Evolutionary conservation across 164 flowering plant genomes (phyloP), one percentile per base, ranked within the genome.

Genomic region (Aristolochia contorta): DNA sequence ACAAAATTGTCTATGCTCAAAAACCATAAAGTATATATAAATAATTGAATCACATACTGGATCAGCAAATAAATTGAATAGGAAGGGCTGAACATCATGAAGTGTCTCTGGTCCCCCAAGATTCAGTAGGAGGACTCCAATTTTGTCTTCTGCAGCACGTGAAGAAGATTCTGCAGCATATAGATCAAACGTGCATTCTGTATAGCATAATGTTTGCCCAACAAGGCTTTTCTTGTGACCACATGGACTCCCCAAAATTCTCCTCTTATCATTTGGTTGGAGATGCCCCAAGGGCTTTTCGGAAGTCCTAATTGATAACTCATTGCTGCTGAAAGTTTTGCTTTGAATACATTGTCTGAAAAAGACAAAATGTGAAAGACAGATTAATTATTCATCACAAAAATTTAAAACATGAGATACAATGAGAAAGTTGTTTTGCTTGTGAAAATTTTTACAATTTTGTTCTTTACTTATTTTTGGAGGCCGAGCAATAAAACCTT

Each of bases 21-120:
- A 37, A 19, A 18, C 2, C 20, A 14, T 20, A 22, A 20, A 56
- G 12, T 6, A 58, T 24, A 54, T 7, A 54, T 6, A 54, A 12
- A 54, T 19, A 54, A 54, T 19, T 16, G 45, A 30, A 6, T 5
- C 45, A 69, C 89, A 59, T 84, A 94, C 99, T 10, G 99, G 99
- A 66, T 94, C 99, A 12, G 96, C 97, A 79, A 94, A 94, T 65
- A 94, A 75, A 65, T 91, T 94, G 79, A 65, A 94, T 74, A 94
- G 65, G 69, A 94, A 94, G 8, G 97, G 97, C 66, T 91, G 97
- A 65, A 94, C 99, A 69, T 94, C 99, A 57, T 69, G 61, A 57
- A 75, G 75, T 27, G 73, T 71, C 47, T 75, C 78, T 1, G 78
- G 78, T 32, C 78, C 99, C 51, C 99, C 99, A 56, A 94, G 93